A percentile compares a stretch with the other conserved stretches of the same genome.
These are phyloP conservation scores for Floccularia luteovirens DNA, from an alignment of 768 basidiomycete genomes.

Conservation along the genomic window DNA sequence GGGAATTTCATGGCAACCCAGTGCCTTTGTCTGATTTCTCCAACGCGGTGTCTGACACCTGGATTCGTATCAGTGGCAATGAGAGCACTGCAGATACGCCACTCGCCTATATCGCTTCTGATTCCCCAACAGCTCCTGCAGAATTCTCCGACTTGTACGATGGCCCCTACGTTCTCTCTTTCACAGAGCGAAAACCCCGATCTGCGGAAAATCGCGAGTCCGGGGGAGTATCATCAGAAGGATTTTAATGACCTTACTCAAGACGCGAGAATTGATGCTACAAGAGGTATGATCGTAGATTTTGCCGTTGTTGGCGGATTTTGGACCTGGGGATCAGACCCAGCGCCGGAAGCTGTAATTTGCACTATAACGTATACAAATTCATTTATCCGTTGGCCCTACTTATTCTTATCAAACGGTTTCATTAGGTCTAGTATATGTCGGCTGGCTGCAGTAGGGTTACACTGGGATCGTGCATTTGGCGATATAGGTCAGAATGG, in stretches of 20 bases:
- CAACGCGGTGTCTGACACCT: conserved; percentile 30
- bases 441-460: conserved; percentile 46
- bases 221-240: conserved; percentile 44
- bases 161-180: conserved; percentile 37
- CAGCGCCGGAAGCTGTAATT: conserved; percentile 42
- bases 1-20: conserved; percentile 30
- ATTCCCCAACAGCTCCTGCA: conserved; percentile 36
- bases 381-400: too few relatives aligned
- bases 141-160: conserved; percentile 35
- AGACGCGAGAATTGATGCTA: conserved; percentile 37
- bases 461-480: conserved; percentile 62
- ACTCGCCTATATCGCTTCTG: conserved; percentile 53
- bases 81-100: conserved; percentile 16
- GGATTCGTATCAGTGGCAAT: conserved; percentile 24
- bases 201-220: conserved; percentile 41
- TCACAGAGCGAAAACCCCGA: conserved; percentile 29
- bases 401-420: too few relatives aligned
- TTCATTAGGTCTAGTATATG: conserved; percentile 63
- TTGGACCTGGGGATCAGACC: conserved; percentile 40
- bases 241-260: conserved; percentile 34
- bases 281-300: conserved; percentile 61
- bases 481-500: conserved; percentile 42
- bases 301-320: conserved; percentile 58
- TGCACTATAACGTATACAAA: conserved; percentile 49
- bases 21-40: conserved; percentile 45